These are phyloP conservation scores for Phaeomoniella chlamydospora DNA, from an alignment of 2,329 filamentous ascomycete species.

Conservation along the genomic window DNA sequence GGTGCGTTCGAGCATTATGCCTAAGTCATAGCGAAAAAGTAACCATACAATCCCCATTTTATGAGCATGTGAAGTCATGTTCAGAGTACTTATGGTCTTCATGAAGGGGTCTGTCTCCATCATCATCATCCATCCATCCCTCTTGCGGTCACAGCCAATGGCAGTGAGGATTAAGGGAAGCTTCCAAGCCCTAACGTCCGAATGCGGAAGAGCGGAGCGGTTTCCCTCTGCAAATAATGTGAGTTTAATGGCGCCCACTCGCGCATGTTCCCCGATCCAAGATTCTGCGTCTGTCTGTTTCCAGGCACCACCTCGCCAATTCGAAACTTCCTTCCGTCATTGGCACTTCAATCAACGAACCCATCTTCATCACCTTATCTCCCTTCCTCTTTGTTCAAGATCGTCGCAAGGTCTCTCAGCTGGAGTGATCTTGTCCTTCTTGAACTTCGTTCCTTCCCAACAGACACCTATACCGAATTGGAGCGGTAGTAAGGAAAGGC, in stretches of 20 bases:
- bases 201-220: neutral
- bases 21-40: too few relatives aligned
- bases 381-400: neutral
- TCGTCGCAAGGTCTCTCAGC: neutral
- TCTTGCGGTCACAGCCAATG: too few relatives aligned
- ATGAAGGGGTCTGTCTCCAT: too few relatives aligned
- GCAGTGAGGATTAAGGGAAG: too few relatives aligned
- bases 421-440: neutral
- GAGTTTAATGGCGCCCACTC: too few relatives aligned
- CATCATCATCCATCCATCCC: too few relatives aligned
- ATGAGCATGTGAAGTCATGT: too few relatives aligned
- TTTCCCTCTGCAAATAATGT: neutral
- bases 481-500: slow-evolving; percentile 29
- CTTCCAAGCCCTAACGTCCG: neutral
- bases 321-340: neutral
- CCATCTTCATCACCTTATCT: neutral
- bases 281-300: neutral
- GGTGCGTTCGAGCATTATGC: too few relatives aligned
- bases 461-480: slow-evolving; percentile 21
- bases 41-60: too few relatives aligned
- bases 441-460: neutral
- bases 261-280: neutral
- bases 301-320: neutral
- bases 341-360: neutral
- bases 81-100: too few relatives aligned